Percentiles rank a stretch among this genome's conserved stretches.
Evolutionary conservation across 441 rosid genomes (phyloP).

Genomic region (Populus hybrid): DNA sequence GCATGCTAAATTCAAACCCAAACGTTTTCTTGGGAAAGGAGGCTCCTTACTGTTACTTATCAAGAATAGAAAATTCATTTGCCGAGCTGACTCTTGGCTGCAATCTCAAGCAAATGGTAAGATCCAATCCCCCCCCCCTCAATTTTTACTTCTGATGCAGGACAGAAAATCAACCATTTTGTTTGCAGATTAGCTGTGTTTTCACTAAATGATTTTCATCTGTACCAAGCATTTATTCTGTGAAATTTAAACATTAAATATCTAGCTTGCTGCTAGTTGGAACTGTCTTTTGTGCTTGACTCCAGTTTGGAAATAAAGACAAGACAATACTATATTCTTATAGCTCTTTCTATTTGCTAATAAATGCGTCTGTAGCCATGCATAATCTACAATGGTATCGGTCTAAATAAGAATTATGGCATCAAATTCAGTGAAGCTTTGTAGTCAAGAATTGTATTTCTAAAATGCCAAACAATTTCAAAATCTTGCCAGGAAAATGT

Average conservation of each 20-base stretch:
- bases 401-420: background rate
- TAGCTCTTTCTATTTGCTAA: too few relatives aligned
- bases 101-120: constrained; percentile 78
- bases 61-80: constrained; percentile 60
- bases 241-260: too few relatives aligned
- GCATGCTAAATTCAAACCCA: constrained; percentile 50
- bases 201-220: too few relatives aligned
- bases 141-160: too few relatives aligned
- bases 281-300: too few relatives aligned
- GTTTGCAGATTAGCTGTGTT: too few relatives aligned
- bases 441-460: too few relatives aligned
- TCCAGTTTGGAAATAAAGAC: too few relatives aligned
- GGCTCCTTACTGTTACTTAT: constrained; percentile 77
- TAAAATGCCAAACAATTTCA: background rate
- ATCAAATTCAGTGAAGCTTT: background rate
- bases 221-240: too few relatives aligned
- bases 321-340: too few relatives aligned
- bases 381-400: background rate
- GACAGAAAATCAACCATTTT: too few relatives aligned
- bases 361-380: background rate
- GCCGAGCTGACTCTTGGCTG: constrained; percentile 76
- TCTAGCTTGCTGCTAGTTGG: too few relatives aligned
- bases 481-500: background rate
- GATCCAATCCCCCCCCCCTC: background rate
- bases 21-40: constrained; percentile 78